Evolutionary conservation across 345 rosid species (phyloP).

Genomic region (Arabis alpina): DNA sequence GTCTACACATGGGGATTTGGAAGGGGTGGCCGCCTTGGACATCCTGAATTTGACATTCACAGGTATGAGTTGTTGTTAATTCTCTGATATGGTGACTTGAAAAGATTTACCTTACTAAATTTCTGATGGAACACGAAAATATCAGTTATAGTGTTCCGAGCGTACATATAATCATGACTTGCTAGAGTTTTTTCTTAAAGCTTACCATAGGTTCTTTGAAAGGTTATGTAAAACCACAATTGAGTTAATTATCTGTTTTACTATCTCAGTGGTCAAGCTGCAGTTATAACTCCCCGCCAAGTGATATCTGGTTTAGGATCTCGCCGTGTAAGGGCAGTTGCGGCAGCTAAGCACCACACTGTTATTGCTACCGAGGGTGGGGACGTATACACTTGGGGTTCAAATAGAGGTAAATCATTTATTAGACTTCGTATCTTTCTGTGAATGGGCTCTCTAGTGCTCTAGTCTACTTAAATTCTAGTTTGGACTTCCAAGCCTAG

Average conservation of each 20-base stretch:
- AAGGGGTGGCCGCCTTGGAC: constrained; percentile 99
- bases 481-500: background rate
- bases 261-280: constrained; percentile 92
- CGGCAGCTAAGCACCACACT: constrained; percentile 99
- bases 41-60: constrained; percentile 98
- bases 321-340: constrained; percentile 86
- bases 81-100: constrained; percentile 2
- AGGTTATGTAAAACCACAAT: constrained; percentile 21
- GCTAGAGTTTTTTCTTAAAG: background rate
- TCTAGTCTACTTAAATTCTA: background rate
- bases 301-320: constrained; percentile 83
- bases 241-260: constrained; percentile 4
- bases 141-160: too few species aligned
- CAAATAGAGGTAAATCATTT: constrained; percentile 78
- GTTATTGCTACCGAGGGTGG: constrained; percentile 92
- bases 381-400: constrained; percentile 96
- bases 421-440: background rate
- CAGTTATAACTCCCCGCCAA: constrained; percentile 96
- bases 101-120: background rate
- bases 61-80: constrained; percentile 53
- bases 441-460: constrained; percentile 5
- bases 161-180: background rate
- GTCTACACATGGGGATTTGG: constrained; percentile 98
- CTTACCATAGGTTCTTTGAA: background rate
- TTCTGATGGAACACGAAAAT: too few species aligned